Conservation (phyloP, 176 grass and related monocot genomes). For the Carex pumila region DNA sequence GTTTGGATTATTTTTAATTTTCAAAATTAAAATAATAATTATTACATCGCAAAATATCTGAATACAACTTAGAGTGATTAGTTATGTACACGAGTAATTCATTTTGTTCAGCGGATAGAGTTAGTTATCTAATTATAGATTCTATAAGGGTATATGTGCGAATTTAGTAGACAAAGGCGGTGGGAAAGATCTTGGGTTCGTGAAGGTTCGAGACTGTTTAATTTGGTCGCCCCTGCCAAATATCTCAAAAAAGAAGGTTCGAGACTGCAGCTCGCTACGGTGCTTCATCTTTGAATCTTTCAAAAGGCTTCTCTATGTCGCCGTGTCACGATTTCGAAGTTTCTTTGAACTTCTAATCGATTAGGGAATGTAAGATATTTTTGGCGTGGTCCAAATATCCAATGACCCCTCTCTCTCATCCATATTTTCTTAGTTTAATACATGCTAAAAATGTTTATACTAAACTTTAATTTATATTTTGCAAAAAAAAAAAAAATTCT, state of each 20-base stretch:
- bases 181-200: conserved; percentile 28
- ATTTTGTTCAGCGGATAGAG: background rate
- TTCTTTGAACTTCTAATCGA: background rate
- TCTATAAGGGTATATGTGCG: background rate
- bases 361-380: background rate
- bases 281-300: background rate
- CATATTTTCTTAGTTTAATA: too few species aligned
- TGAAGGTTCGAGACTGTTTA: conserved; percentile 48
- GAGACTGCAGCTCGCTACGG: background rate
- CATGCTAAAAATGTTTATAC: too few species aligned
- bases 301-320: background rate
- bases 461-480: too few species aligned
- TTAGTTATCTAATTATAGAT: background rate
- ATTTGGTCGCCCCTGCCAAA: too few species aligned
- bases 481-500: too few species aligned
- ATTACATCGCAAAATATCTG: too few species aligned
- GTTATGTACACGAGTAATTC: too few species aligned
- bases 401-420: background rate
- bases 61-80: too few species aligned
- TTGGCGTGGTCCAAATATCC: background rate
- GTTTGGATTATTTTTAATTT: too few species aligned
- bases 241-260: conserved; percentile 33
- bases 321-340: background rate
- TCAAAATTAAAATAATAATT: too few species aligned
- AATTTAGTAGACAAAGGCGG: conserved; percentile 14